Evolutionary conservation across 768 basidiomycete genomes (phyloP).

Genomic region (Coprinopsis marcescibilis): DNA sequence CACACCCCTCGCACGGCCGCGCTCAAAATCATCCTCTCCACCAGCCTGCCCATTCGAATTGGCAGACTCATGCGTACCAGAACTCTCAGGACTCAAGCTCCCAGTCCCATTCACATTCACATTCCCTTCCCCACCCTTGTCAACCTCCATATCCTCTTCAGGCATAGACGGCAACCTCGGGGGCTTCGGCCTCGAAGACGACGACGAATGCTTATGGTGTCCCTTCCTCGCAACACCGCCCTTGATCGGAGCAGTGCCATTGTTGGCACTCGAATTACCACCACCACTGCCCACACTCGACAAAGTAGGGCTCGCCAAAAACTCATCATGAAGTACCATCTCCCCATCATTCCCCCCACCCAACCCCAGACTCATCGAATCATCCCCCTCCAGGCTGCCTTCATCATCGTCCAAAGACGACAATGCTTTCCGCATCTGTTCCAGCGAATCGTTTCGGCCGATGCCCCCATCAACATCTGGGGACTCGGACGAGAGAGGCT

Average conservation of each 20-base stretch:
- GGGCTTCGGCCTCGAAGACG: background rate
- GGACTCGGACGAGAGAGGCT: constrained; percentile 31
- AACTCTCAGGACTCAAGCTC: constrained; percentile 2
- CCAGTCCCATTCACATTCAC: constrained; percentile 6
- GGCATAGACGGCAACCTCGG: constrained; percentile 11
- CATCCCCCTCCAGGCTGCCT: constrained; percentile 5
- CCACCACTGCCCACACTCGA: constrained; percentile 10
- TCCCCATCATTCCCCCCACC: constrained; percentile 14
- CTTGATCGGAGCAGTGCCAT: constrained; percentile 27
- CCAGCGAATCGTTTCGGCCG: background rate
- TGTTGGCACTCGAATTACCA: no score
- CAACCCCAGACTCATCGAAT: constrained; percentile 9
- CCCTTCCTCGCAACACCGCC: constrained; percentile 22
- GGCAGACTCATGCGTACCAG: constrained; percentile 10
- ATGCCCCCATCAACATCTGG: no score
- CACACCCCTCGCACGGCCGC: constrained; percentile 20
- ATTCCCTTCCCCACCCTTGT: constrained; percentile 2
- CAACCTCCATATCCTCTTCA: constrained; percentile 17
- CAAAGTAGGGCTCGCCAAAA: background rate
- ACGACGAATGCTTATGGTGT: constrained; percentile 7
- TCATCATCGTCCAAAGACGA: constrained; percentile 4
- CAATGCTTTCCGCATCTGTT: background rate
- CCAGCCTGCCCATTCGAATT: constrained; percentile 13
- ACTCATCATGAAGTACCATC: constrained; percentile 21
- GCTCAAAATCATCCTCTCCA: constrained; percentile 12